Evolutionary conservation across 2,329 filamentous ascomycete genomes (phyloP).

Genomic region (Paecilomyces niveus): DNA sequence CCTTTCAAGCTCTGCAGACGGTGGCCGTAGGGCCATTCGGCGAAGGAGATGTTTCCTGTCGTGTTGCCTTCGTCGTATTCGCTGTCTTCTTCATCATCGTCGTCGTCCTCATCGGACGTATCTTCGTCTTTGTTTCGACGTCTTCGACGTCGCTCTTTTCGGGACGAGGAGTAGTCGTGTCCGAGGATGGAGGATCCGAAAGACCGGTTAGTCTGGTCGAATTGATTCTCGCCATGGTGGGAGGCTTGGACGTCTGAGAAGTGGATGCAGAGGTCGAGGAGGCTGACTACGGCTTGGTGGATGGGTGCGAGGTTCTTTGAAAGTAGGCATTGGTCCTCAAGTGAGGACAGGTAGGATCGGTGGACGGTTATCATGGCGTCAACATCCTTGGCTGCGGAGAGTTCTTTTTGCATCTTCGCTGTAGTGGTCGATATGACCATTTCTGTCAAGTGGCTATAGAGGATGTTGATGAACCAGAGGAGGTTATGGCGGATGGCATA

Average conservation of each 20-base stretch:
- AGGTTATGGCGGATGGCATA: conserved; percentile 57
- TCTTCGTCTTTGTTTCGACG: conserved; percentile 14
- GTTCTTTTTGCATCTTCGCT: conserved; percentile 47
- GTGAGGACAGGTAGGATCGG: conserved; percentile 51
- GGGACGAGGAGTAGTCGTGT: not conserved
- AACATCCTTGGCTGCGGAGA: conserved; percentile 61
- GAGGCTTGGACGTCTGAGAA: conserved; percentile 55
- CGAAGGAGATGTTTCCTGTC: conserved; percentile 26
- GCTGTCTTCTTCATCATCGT: conserved; percentile 27
- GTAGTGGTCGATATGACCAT: conserved; percentile 61
- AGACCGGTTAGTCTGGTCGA: conserved; percentile 25
- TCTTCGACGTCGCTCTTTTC: conserved; percentile 7
- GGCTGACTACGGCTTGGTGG: conserved; percentile 61
- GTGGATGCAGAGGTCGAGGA: conserved; percentile 67
- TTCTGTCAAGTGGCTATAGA: conserved; percentile 70
- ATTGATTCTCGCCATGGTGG: conserved; percentile 31
- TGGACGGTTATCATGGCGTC: conserved; percentile 75
- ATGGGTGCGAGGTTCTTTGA: conserved; percentile 63
- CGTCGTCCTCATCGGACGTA: conserved; percentile 16
- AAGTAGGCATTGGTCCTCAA: conserved; percentile 64
- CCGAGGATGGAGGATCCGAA: conserved; percentile 5
- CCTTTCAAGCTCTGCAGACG: conserved; percentile 51
- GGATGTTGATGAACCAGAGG: conserved; percentile 67
- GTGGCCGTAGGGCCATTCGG: conserved; percentile 42
- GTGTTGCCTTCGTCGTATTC: conserved; percentile 33